Conservation (phyloP, 139 green algal species). For the Deuterostichococcus epilithicus region DNA sequence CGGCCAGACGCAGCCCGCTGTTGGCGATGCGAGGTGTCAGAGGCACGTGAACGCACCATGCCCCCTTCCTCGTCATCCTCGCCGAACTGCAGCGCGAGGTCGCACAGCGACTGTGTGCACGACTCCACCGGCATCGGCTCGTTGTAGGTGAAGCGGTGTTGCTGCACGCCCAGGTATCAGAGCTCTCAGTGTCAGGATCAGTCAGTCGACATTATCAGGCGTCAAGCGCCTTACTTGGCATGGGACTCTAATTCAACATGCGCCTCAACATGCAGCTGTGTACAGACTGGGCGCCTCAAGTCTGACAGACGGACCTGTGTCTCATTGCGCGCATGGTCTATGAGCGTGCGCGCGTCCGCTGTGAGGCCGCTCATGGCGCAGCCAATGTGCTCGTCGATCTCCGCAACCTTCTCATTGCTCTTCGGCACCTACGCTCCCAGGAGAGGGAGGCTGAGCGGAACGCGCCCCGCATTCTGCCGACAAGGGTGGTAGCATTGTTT, state of each 20-base stretch:
- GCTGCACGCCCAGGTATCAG: constrained; percentile 47
- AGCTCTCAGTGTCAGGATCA: too few relatives aligned
- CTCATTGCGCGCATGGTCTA: constrained; percentile 94
- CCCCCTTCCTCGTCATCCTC: constrained; percentile 86
- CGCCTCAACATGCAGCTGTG: too few relatives aligned
- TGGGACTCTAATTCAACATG: too few relatives aligned
- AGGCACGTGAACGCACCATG: constrained; percentile 44
- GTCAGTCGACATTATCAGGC: too few relatives aligned
- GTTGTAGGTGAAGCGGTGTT: constrained; percentile 97
- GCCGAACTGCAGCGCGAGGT: constrained; percentile 93
- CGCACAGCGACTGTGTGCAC: constrained; percentile 86
- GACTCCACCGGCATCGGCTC: constrained; percentile 95
- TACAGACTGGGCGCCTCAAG: too few relatives aligned
- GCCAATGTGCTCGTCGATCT: constrained; percentile 95
- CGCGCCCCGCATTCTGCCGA: neutral
- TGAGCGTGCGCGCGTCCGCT: constrained; percentile 92
- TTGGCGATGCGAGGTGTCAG: too few relatives aligned
- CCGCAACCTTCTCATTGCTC: constrained; percentile 94
- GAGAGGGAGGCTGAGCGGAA: neutral
- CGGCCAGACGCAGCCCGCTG: too few relatives aligned
- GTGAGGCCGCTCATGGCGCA: constrained; percentile 96
- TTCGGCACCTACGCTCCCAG: constrained; percentile 69
- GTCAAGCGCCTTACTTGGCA: too few relatives aligned
- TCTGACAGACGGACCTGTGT: too few relatives aligned
- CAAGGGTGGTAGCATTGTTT: neutral